Conservation (phyloP, 2,329 filamentous ascomycete genomes). For the Fusarium zealandicum region DNA sequence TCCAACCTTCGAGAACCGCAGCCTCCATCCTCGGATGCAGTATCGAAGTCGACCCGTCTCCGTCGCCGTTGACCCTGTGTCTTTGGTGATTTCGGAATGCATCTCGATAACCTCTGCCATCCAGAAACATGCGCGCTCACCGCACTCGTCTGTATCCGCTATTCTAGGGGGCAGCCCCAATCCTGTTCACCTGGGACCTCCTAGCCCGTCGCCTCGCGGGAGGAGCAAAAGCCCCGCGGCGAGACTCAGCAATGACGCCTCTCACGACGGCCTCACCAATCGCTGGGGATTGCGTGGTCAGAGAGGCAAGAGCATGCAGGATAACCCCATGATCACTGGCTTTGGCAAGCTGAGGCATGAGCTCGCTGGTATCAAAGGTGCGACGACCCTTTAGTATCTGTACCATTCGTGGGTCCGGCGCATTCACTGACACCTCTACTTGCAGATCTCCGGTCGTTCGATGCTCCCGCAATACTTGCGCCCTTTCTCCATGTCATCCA, state of each 20-base stretch:
- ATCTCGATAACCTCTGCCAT: slow-evolving; percentile 98
- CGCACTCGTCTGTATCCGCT: slow-evolving; percentile 93
- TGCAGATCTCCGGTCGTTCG: slow-evolving; percentile 85
- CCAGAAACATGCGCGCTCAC: slow-evolving; percentile 96
- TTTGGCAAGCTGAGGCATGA: slow-evolving; percentile 91
- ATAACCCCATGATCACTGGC: slow-evolving; percentile 94
- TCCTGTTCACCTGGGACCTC: slow-evolving; percentile 60
- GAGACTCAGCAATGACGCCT: slow-evolving; percentile 49
- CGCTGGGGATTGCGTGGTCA: slow-evolving; percentile 94
- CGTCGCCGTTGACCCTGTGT: slow-evolving; percentile 88
- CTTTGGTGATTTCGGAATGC: slow-evolving; percentile 96
- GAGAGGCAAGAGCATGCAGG: slow-evolving; percentile 96
- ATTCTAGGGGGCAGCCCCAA: slow-evolving; percentile 83
- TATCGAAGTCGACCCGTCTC: slow-evolving; percentile 70
- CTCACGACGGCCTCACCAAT: slow-evolving; percentile 71
- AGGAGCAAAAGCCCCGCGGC: slow-evolving; percentile 52
- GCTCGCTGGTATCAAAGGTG: slow-evolving; percentile 83
- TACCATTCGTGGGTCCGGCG: background rate
- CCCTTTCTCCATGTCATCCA: slow-evolving; percentile 97
- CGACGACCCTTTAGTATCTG: slow-evolving; percentile 15
- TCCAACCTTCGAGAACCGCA: slow-evolving; percentile 32
- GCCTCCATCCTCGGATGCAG: slow-evolving; percentile 58
- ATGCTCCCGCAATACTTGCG: slow-evolving; percentile 86
- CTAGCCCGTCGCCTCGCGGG: slow-evolving; percentile 51
- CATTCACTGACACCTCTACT: slow-evolving; percentile 20